Percentiles rank a stretch among this genome's conserved stretches.
phyloP scores from a whole-genome alignment of 768 basidiomycete species.

The Suillus clintonianus region DNA sequence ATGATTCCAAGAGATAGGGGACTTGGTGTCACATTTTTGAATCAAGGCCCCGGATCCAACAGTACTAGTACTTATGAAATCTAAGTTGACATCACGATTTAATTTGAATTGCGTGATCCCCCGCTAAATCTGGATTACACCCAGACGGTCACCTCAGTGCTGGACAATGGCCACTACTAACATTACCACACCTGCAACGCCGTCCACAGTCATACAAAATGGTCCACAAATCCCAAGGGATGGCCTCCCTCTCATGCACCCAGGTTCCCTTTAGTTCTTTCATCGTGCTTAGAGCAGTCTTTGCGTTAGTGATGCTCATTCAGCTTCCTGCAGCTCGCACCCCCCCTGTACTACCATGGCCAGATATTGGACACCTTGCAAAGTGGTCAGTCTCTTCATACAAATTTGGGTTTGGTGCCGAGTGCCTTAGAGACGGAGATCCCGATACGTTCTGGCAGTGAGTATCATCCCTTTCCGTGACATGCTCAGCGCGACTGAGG shows the following conservation, averaged over 20 bases:
- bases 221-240: conserved; percentile 29
- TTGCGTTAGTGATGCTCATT: not conserved
- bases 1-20: no score
- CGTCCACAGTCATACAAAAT: not conserved
- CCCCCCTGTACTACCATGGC: conserved; percentile 64
- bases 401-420: conserved; percentile 95
- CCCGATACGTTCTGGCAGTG: conserved; percentile 98
- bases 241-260: conserved; percentile 40
- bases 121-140: no score
- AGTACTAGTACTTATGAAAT: no score
- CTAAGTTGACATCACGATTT: no score
- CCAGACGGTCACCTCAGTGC: no score
- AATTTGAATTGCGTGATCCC: no score
- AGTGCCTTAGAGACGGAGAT: conserved; percentile 86
- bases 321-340: conserved; percentile 29
- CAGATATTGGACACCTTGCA: conserved; percentile 84
- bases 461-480: conserved; percentile 33
- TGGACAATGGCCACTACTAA: conserved; percentile 2
- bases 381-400: conserved; percentile 96
- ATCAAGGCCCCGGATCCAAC: no score
- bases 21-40: no score
- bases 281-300: not conserved
- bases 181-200: not conserved
- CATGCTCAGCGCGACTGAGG: not conserved
- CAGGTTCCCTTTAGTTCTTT: conserved; percentile 27